Base-by-base conservation (phyloP, 139 green algal genomes). In the Tetradesmus lagerheimii region DNA sequence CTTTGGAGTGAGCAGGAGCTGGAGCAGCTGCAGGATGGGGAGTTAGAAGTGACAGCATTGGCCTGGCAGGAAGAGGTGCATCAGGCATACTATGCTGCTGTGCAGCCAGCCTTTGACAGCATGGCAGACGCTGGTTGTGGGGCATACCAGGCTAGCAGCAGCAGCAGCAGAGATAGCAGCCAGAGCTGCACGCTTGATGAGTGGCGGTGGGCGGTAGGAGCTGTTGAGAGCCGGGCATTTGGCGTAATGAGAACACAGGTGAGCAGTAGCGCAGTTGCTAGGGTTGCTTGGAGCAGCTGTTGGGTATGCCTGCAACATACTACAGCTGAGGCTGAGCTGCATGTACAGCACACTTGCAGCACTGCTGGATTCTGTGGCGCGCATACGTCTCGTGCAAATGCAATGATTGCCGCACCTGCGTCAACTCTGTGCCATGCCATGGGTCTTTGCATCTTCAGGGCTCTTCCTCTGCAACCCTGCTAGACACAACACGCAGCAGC, bases 181-280 rank as follows among this genome's bases (percentile, higher is more conserved):
- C 47, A 57, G 75, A 12, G 67, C 2, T 81, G 41, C 41, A 50
- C 76, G 23, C 83, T 91, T 12, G 23, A 82, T 15, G 89, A 92
- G 27, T 93, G 88, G 78, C 76, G 91, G 86, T 87, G 76, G 81
- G 90, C 88, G 9, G 90, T 93, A 47, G 90, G 85, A 16, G 31
- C 88, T 0, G 90, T 92, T 47, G 90, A 94, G 82, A 94, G 92
- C 81, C 64, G 92, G 1, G 92, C 92, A 0, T 94, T 92, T 66
- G 92, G 90, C 0, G 88, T 94, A 74, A 67, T 41, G 85, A n/a
- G 88, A 83, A 45, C 34, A 43, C 35, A 43, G 76, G 34, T 38
- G 27, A 25, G 74, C 34, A 38, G 31, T 16, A 38, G 74, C 31
- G 75, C 11, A n/a, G n/a, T n/a, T n/a, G n/a, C n/a, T n/a, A n/a